phyloP scores from a whole-genome alignment of 2,329 filamentous ascomycete genomes.

The Phaeosphaeria sp. region DNA sequence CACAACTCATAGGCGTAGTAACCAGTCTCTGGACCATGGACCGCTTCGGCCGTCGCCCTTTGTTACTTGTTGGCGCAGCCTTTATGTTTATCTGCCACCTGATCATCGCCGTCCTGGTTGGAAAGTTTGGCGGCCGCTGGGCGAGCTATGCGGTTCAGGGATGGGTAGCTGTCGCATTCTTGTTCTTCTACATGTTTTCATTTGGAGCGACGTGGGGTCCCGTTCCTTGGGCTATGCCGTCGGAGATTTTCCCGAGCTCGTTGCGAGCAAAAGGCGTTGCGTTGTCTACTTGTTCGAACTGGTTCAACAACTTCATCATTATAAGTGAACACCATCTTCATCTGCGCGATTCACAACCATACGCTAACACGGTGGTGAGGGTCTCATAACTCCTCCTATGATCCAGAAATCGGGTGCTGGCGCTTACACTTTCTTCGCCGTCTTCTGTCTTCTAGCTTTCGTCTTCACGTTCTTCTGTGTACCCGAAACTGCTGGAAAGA shows the following conservation, averaged over 20 bases:
- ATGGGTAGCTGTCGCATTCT: constrained; percentile 63
- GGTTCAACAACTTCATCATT: constrained; percentile 69
- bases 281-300: constrained; percentile 68
- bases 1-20: constrained; percentile 50
- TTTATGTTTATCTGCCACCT: constrained; percentile 60
- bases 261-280: constrained; percentile 69
- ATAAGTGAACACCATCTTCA: constrained; percentile 20
- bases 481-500: constrained; percentile 45
- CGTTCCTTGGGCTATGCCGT: constrained; percentile 56
- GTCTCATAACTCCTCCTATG: constrained; percentile 70
- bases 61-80: constrained; percentile 52
- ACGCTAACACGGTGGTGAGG: constrained; percentile 40
- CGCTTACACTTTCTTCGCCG: constrained; percentile 47
- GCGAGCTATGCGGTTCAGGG: constrained; percentile 58
- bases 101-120: constrained; percentile 62
- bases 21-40: constrained; percentile 53
- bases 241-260: constrained; percentile 69
- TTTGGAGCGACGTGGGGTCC: constrained; percentile 68
- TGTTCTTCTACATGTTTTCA: constrained; percentile 68
- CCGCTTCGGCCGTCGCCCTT: constrained; percentile 48
- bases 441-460: constrained; percentile 43
- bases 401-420: constrained; percentile 63
- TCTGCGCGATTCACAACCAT: neutral
- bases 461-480: constrained; percentile 45
- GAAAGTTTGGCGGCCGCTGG: constrained; percentile 60